Percentiles rank a stretch among this genome's conserved stretches.
Conservation (phyloP, 805 yeast genomes). For the Wickerhamiella spandovensis region DNA sequence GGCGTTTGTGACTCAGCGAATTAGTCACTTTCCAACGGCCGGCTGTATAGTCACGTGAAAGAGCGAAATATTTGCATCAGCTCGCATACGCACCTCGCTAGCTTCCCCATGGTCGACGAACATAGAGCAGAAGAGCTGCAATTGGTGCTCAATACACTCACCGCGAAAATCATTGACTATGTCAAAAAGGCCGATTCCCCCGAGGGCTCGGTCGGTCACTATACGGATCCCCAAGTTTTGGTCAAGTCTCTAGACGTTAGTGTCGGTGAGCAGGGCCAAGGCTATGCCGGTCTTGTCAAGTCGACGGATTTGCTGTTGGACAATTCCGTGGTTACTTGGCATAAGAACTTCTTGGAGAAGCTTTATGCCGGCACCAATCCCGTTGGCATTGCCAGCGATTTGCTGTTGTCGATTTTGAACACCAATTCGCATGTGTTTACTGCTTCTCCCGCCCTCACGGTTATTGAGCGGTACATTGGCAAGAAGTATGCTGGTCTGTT, state of each 20-base stretch:
- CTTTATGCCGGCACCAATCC: conserved; percentile 79
- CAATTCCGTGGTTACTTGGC: conserved; percentile 74
- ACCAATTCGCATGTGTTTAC: conserved; percentile 78
- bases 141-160: conserved; percentile 35
- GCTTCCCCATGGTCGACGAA: conserved; percentile 29
- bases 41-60: not conserved
- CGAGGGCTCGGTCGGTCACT: conserved; percentile 35
- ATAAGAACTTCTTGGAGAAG: conserved; percentile 73
- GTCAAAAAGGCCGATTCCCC: conserved; percentile 37
- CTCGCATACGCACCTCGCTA: too few species aligned
- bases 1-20: too few species aligned
- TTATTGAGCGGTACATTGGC: conserved; percentile 58
- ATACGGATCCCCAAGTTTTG: conserved; percentile 33
- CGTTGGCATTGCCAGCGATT: conserved; percentile 62
- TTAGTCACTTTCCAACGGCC: not conserved
- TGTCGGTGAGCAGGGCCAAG: conserved; percentile 29
- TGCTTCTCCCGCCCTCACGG: conserved; percentile 67
- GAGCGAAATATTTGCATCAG: not conserved
- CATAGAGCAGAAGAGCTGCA: conserved; percentile 47
- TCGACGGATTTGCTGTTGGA: conserved; percentile 44
- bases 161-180: conserved; percentile 40
- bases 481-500: conserved; percentile 55
- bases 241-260: conserved; percentile 26
- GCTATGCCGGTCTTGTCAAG: conserved; percentile 32
- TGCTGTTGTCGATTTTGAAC: conserved; percentile 53